Base-by-base conservation (phyloP, 768 basidiomycete genomes). In the Tulasnella sp. region DNA sequence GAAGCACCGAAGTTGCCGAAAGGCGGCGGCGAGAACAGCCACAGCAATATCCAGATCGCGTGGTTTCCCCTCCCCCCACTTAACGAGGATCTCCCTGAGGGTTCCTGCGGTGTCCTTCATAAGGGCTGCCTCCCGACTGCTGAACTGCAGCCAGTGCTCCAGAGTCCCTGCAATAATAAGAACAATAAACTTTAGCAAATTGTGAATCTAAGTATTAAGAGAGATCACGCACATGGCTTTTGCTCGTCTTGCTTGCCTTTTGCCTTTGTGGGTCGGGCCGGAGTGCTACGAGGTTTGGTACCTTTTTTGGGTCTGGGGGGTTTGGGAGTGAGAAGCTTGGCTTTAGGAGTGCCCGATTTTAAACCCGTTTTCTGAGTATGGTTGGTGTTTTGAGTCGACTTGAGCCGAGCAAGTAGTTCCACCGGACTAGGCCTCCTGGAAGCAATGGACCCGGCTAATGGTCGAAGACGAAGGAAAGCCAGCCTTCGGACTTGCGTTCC, bases 401-500 rank as follows among this genome's bases (percentile, higher is more conserved):
- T 54, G 54, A 54, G 54, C 24, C 54, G 54, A n/a, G 54, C n/a
- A 54, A 54, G 54, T n/a, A 22, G 54, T n/a, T 54, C 54, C 22
- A n/a, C 24, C n/a, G 54, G 54, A 22, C 54, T n/a, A 4, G 24
- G 24, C 24, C 54, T 22, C 24, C n/a, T 24, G 7, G 24, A n/a
- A 54, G n/a, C 54, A 54, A 54, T n/a, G 24, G 54, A 54, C n/a
- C 54, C n/a, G 54, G 54, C 24, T 24, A 54, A n/a, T 54, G 54
- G 24, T 8, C 54, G 54, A 54, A 54, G 24, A 8, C 54, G 54
- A 54, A 54, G 54, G 24, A 54, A 54, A 24, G 24, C 54, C 24
- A 54, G 54, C 54, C 54, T 54, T 22, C 54, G 54, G 54, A 54
- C n/a, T 54, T 54, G 54, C 54, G 54, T n/a, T 54, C 54, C 54